Conservation (phyloP, 208 protist genomes). For the Vickermania spadyakhi region DNA sequence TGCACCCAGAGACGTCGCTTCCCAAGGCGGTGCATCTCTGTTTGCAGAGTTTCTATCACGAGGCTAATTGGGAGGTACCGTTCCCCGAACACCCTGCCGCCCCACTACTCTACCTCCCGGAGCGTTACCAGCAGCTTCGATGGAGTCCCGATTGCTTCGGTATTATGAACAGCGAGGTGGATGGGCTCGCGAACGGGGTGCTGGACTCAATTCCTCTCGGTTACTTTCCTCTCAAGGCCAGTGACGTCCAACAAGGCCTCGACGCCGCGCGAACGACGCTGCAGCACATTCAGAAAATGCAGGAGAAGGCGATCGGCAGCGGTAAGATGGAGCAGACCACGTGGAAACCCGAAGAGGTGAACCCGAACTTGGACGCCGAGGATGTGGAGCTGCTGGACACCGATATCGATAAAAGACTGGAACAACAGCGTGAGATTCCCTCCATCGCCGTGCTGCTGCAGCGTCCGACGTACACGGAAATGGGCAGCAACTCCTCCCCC, state of each 20-base stretch:
- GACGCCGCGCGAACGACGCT: slow-evolving; percentile 18
- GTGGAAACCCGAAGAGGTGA: slow-evolving; percentile 24
- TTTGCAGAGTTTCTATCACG: slow-evolving; percentile 48
- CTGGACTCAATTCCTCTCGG: slow-evolving; percentile 56
- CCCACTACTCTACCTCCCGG: slow-evolving; percentile 59
- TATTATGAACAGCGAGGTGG: slow-evolving; percentile 77
- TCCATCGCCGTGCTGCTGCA: slow-evolving; percentile 68
- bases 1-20: slow-evolving; percentile 2
- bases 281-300: slow-evolving; percentile 19
- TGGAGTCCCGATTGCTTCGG: slow-evolving; percentile 22
- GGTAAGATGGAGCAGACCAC: slow-evolving; percentile 16
- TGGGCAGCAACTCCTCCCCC: slow-evolving; percentile 44
- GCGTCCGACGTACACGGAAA: slow-evolving; percentile 78
- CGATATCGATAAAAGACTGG: slow-evolving; percentile 51
- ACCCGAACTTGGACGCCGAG: slow-evolving; percentile 21
- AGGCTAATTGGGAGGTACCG: slow-evolving; percentile 53
- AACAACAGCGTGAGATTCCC: slow-evolving; percentile 37
- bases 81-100: slow-evolving; percentile 36
- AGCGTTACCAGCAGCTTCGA: slow-evolving; percentile 34
- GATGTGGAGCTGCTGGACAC: slow-evolving; percentile 63
- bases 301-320: slow-evolving; percentile 10
- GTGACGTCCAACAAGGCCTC: slow-evolving; percentile 30
- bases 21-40: slow-evolving; percentile 43
- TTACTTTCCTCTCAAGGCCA: slow-evolving; percentile 48
- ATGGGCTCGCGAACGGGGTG: slow-evolving; percentile 57